Evolutionary conservation across 176 grass and related monocot genomes (phyloP), one percentile per base, ranked within the genome.

Genomic region (Phoenix dactylifera): DNA sequence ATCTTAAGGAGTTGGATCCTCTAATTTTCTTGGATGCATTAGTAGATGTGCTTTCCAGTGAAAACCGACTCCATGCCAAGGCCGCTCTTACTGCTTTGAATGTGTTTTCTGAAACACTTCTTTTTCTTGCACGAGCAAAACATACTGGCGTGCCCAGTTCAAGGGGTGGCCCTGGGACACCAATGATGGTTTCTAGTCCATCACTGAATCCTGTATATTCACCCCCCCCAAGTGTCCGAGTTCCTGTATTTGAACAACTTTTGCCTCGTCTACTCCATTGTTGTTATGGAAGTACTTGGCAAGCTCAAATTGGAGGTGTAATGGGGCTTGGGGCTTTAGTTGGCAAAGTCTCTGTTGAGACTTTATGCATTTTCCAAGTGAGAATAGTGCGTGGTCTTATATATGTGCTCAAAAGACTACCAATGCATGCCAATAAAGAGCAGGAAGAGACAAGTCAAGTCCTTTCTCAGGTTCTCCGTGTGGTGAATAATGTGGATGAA

Each of bases 371-470:
- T 79, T 92, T 98, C 76, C 79, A 98, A 78, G 93, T 98, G 69
- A 89, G 74, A 82, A 74, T 98, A 50, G 88, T 98, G 52, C 85
- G 88, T 19, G 84, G 93, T 24, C 87, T 98, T 71, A 80, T 89
- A 59, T 88, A 79, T 48, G 93, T 98, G 74, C 84, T 98, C 6
- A 98, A 92, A 78, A 98, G 93, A 73, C 76, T 98, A 19, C 93
- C 93, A 24, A 62, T 76, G 55, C 93, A 89, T 83, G 93, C 93
- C 52, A 98, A 92, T 76, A 98, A 92, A 82, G 93, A 98, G 76
- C 93, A 98, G 80, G 93, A 98, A 53, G 93, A 98, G 79, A 92
- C 93, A 65, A 98, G 86, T 52, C 93, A 92, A 77, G 93, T 98
- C 65, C 82, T 98, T 19, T 92, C 81, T 3, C 93, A 92, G 66